Conservation (phyloP, 2,329 filamentous ascomycete species). For the Pseudogymnoascus destructans region DNA sequence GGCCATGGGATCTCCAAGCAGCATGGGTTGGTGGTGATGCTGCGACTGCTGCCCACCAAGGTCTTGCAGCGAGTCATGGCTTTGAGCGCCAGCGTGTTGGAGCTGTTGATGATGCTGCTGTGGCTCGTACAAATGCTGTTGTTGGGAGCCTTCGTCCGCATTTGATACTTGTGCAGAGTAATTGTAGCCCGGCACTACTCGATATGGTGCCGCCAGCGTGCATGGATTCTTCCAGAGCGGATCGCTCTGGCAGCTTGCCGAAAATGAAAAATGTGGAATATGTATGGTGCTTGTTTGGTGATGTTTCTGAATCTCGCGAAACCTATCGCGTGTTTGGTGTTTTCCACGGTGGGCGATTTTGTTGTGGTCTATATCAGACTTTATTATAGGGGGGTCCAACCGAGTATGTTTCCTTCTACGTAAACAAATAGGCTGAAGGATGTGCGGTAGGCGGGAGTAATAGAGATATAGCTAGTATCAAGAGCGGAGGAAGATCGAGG, state of each 20-base stretch:
- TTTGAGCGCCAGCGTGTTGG: slow-evolving; percentile 24
- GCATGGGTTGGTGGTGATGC: slow-evolving; percentile 39
- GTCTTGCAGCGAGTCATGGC: slow-evolving; percentile 21
- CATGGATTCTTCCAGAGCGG: slow-evolving; percentile 68
- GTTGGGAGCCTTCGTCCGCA: slow-evolving; percentile 50
- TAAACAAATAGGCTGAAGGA: slow-evolving; percentile 2
- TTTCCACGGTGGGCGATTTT: slow-evolving; percentile 22
- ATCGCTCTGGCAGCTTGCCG: slow-evolving; percentile 60
- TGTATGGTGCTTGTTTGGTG: slow-evolving; percentile 20
- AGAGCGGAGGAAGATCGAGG: slow-evolving; percentile 6
- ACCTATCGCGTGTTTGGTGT: slow-evolving; percentile 22
- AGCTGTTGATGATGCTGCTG: slow-evolving; percentile 28
- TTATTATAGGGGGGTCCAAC: slow-evolving; percentile 21
- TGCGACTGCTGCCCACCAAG: slow-evolving; percentile 36
- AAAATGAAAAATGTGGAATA: slow-evolving; percentile 38
- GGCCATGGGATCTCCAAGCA: slow-evolving; percentile 43
- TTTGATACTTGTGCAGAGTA: slow-evolving; percentile 56
- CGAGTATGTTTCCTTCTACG: neutral
- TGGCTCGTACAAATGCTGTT: slow-evolving; percentile 49
- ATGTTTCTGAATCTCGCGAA: slow-evolving; percentile 21
- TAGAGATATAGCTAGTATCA: slow-evolving; percentile 6
- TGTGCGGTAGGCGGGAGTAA: neutral
- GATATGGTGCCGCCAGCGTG: slow-evolving; percentile 62
- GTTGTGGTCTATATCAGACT: slow-evolving; percentile 22
- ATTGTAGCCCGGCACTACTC: slow-evolving; percentile 56